Evolutionary conservation across 257 asterid species (phyloP), one percentile per base, ranked within the genome.

Genomic region (Solanum boliviense): DNA sequence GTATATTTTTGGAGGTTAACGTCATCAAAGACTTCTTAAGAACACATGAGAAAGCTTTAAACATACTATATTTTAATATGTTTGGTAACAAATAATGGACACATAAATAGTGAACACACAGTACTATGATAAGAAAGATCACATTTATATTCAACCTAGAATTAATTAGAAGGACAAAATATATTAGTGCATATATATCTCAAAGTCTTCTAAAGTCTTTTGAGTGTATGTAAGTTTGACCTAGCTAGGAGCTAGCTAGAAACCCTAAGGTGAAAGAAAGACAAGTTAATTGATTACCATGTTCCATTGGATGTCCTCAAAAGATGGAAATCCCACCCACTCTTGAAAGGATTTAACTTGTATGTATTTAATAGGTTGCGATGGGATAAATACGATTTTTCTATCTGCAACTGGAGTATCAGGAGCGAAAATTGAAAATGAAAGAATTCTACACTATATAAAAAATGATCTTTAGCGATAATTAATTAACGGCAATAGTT

Each of bases 301-400:
- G 87, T 86, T 86, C 89, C 39, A 70, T 23, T 23, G 87, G 90
- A 76, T 34, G 89, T 86, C 89, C 90, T 88, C 71, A 38, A 46
- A 87, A 79, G 18, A 81, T 36, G 89, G 87, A 84, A 71, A 89
- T 58, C 36, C 4, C 62, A 31, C 71, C 65, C 29, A 27, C 32
- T 88, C 7, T 39, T 0, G 1, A 34, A 58, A 58, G 15, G 48
- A n/a, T 75, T 75, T 76, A 76, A 75, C 12, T 75, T n/a, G 9
- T 35, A 39, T 12, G 4, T 20, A 31, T 56, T 2, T 6, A 6
- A 3, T 29, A 0, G 6, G 1, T 70, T 68, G 9, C 1, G 11
- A 5, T 27, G 23, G 6, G 13, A 71, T 32, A 31, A 31, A 71
- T 32, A 32, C 0, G 3, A 71, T 32, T 71, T 0, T 2, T 71